These are phyloP conservation scores for Lasiosphaeria ovina DNA, from an alignment of 495 filamentous ascomycete species.

Conservation along the genomic window DNA sequence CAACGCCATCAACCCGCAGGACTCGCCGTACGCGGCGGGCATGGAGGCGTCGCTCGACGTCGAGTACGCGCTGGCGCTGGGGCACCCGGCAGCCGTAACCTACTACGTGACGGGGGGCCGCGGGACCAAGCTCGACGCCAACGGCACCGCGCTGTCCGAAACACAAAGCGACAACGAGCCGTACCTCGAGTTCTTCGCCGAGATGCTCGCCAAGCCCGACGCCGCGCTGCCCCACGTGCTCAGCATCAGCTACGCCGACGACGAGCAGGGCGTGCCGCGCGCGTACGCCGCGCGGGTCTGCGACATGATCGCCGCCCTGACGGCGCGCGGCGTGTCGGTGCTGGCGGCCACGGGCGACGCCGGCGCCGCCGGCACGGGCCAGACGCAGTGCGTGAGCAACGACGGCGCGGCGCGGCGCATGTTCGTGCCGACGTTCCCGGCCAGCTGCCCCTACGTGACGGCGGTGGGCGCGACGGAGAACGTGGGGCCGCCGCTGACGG, in stretches of 20 bases:
- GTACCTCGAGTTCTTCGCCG: conserved; percentile 76
- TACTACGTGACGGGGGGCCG: conserved; percentile 69
- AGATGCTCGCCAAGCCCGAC: conserved; percentile 60
- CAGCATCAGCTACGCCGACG: conserved; percentile 71
- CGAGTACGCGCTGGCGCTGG: conserved; percentile 64
- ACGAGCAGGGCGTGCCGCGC: conserved; percentile 61
- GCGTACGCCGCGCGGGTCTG: conserved; percentile 65
- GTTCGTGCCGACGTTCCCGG: conserved; percentile 70
- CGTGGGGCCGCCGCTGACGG: conserved; percentile 54
- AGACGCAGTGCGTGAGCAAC: conserved; percentile 59
- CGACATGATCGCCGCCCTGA: conserved; percentile 68
- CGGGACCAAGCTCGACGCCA: conserved; percentile 54
- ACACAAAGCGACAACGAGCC: conserved; percentile 68
- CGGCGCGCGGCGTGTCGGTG: conserved; percentile 68
- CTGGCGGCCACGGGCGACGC: conserved; percentile 73
- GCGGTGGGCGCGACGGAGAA: conserved; percentile 68
- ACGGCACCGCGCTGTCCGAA: conserved; percentile 41
- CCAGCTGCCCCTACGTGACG: conserved; percentile 79
- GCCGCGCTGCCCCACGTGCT: conserved; percentile 68
- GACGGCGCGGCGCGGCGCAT: conserved; percentile 59
- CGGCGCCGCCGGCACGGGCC: conserved; percentile 54
- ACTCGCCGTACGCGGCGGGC: conserved; percentile 33
- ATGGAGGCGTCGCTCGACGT: conserved; percentile 72
- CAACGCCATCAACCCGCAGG: conserved; percentile 55
- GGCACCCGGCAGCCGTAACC: conserved; percentile 54